A percentile compares a stretch with the other conserved stretches of the same genome.
Evolutionary conservation across 768 basidiomycete species (phyloP).

Genomic region (Tremella mesenterica): DNA sequence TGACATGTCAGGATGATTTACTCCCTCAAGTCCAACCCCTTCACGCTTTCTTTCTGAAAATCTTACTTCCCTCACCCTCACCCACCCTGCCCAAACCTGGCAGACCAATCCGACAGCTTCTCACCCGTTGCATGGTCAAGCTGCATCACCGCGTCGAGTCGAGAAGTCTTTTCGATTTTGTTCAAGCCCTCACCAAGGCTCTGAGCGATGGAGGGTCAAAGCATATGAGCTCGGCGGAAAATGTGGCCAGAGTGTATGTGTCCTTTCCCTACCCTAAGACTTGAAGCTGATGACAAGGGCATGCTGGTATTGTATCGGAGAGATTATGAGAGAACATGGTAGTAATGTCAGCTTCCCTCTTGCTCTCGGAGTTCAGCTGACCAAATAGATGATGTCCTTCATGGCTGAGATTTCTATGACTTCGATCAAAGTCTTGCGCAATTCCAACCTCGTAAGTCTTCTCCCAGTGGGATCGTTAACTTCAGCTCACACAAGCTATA

Average conservation of each 20-base stretch:
- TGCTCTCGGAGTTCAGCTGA: neutral
- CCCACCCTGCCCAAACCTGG: conserved; percentile 66
- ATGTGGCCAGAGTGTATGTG: conserved; percentile 18
- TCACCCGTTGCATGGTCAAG: conserved; percentile 64
- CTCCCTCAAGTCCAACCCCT: conserved; percentile 20
- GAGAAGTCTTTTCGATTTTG: conserved; percentile 73
- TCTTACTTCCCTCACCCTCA: conserved; percentile 54
- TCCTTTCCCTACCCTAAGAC: neutral
- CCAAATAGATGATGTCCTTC: conserved; percentile 79
- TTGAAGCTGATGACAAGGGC: conserved; percentile 51
- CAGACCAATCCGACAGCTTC: conserved; percentile 69
- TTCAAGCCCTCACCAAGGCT: conserved; percentile 67
- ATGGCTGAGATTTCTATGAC: conserved; percentile 71
- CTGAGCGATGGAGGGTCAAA: conserved; percentile 61
- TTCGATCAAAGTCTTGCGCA: conserved; percentile 58
- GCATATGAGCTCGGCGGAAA: conserved; percentile 28
- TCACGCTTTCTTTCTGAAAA: conserved; percentile 50
- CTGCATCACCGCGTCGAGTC: conserved; percentile 75
- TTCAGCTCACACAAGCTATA: conserved; percentile 40
- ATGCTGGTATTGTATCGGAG: conserved; percentile 76
- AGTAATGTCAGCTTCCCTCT: conserved; percentile 57
- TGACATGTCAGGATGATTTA: conserved; percentile 15
- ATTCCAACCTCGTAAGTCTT: conserved; percentile 61
- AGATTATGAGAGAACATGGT: conserved; percentile 76
- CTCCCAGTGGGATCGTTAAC: neutral